phyloP scores from a whole-genome alignment of 768 basidiomycete genomes.

The Suillus spraguei region DNA sequence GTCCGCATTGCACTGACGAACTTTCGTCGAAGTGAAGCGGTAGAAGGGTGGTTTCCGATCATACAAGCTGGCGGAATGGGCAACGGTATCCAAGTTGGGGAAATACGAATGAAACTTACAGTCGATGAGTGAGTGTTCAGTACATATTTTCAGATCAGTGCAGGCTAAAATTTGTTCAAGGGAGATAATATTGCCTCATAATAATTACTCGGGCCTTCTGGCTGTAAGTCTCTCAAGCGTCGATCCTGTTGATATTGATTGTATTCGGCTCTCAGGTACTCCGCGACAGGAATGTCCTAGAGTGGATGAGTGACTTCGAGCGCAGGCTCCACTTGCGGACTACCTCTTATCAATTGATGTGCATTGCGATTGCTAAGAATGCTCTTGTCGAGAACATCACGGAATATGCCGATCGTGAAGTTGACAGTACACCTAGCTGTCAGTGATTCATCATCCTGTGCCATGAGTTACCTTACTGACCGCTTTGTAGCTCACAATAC shows the following conservation, averaged over 20 bases:
- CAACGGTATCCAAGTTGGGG: constrained; percentile 73
- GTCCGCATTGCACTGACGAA: constrained; percentile 66
- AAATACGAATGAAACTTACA: constrained; percentile 70
- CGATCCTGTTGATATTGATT: constrained; percentile 3
- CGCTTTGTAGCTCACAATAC: constrained; percentile 65
- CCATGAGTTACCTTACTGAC: constrained; percentile 5
- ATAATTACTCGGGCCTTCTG: constrained; percentile 62
- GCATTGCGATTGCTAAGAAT: constrained; percentile 69
- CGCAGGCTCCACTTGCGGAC: constrained; percentile 66
- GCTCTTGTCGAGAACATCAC: constrained; percentile 68
- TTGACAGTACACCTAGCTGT: constrained; percentile 71
- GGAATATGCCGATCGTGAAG: constrained; percentile 68
- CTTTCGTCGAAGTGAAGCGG: constrained; percentile 70
- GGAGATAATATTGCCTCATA: constrained; percentile 77
- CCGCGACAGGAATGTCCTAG: constrained; percentile 68
- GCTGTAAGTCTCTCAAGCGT: constrained; percentile 42
- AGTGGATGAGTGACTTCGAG: constrained; percentile 76
- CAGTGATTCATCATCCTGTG: constrained; percentile 26
- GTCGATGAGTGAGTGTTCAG: constrained; percentile 67
- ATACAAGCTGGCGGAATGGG: constrained; percentile 52
- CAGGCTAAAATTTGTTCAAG: constrained; percentile 38
- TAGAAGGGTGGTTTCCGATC: constrained; percentile 89
- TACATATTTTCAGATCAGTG: not conserved
- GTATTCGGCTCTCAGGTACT: constrained; percentile 16
- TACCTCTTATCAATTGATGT: constrained; percentile 60